Base-by-base conservation (phyloP, 1,284 basidiomycete genomes). In the Singerocomus inundabilis region DNA sequence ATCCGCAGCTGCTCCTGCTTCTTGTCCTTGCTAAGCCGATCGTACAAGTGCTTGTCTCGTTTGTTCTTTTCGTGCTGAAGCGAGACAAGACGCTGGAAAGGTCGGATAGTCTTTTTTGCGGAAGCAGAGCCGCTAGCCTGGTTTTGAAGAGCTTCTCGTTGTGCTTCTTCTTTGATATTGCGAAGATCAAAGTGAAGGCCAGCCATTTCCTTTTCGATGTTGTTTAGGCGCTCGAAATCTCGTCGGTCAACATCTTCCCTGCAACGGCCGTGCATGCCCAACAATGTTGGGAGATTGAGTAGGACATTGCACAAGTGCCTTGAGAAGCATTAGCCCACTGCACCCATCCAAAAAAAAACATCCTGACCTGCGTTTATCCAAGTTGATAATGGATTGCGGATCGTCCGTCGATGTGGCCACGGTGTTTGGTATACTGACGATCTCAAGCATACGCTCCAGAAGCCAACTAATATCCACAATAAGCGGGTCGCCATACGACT, bases 381-480 rank as follows among this genome's bases (percentile, higher is more conserved):
- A 81, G 61, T 90, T 91, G 45, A 92, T 77, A 33, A 91, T 76
- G 33, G 71, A 78, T 32, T 78, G 74, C 21, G 73, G 72, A 53
- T 81, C 79, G 33, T 76, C 73, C 15, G 71, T 64, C 5, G 72
- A 62, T 13, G 79, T 73, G 43, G 82, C 77, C n/a, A 88, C 66
- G n/a, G 82, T 73, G 61, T 91, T 88, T 4, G 85, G 82, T 48
- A 84, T 76, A 37, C 82, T 82, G 50, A 89, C 79, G 32, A 91
- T 73, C 64, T 91, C 89, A 24, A 91, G 69, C 63, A 91, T 77
- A 40, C 86, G 79, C 64, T 92, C 89, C 51, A 91, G 66, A 36
- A 91, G 67, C 88, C 89, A 92, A 8, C 86, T 88, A 55, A 89
- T 78, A 61, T 91, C 89, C 13, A 85, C 78, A 10, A 82, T 82